Conservation (phyloP, 2,329 filamentous ascomycete genomes). For the Leptographium procerum region DNA sequence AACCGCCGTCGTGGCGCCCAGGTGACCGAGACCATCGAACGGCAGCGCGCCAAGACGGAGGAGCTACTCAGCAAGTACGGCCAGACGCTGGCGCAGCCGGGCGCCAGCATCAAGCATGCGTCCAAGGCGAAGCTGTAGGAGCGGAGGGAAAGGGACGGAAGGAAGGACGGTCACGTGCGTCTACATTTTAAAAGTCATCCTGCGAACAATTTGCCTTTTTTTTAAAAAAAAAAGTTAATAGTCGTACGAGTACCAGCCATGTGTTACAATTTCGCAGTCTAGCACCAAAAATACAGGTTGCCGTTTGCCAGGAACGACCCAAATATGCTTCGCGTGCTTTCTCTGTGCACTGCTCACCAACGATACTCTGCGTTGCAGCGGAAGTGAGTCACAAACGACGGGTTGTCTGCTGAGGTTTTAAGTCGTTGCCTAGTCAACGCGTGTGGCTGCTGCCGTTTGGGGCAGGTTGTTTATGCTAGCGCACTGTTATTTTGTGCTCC, state of each 20-base stretch:
- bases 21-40: constrained; percentile 48
- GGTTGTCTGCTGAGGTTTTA: background rate
- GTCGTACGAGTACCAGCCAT: too few relatives aligned
- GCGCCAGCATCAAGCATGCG: constrained; percentile 33
- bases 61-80: constrained; percentile 53
- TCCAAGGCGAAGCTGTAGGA: constrained; percentile 31
- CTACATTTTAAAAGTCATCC: background rate
- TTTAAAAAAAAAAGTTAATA: too few relatives aligned
- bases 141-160: too few relatives aligned
- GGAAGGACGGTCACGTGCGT: too few relatives aligned
- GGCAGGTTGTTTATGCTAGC: constrained; percentile 10
- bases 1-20: constrained; percentile 57
- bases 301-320: too few relatives aligned
- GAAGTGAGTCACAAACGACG: constrained; percentile 1
- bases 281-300: too few relatives aligned
- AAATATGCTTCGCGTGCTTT: too few relatives aligned
- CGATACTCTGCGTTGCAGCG: background rate
- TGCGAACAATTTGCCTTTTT: too few relatives aligned
- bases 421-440: constrained; percentile 10
- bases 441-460: background rate
- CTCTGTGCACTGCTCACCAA: too few relatives aligned
- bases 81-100: constrained; percentile 34
- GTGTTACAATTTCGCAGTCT: too few relatives aligned
- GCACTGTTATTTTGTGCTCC: background rate
- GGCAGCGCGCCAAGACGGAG: constrained; percentile 53